Base-by-base conservation (phyloP, 805 yeast genomes). In the Ogataea nakhonphanomensis region DNA sequence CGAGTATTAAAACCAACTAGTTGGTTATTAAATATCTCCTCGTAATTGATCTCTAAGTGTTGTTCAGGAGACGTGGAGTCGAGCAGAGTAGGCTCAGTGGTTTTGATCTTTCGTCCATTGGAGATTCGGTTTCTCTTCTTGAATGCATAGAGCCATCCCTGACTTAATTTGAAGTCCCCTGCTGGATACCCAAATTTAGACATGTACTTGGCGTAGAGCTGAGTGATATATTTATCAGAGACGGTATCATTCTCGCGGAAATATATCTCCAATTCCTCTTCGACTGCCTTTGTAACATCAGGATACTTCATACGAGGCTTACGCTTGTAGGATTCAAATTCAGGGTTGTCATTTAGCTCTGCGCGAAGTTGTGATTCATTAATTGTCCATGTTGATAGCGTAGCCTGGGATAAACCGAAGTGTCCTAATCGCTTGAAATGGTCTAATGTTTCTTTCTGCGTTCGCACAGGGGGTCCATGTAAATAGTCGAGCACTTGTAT, bases 1-100 rank as follows among this genome's bases (percentile, higher is more conserved):
- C 61, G 51, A 1, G 69, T 65, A 33, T 57, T 64, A 45, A 65
- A 65, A 8, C 69, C 69, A 27, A 65, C 41, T 12, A 53, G 45
- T 9, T 41, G 51, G 30, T 44, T 52, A 34, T 41, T 56, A 35
- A 62, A 59, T 3, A 62, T 57, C 2, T 55, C 61, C 23, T 59
- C 59, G 35, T 58, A 34, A 29, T 39, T 30, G 13, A 25, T 20
- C 6, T n/a, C 39, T 12, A 23, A 32, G 5, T 28, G 34, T 10
- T 25, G 30, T 7, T 10, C 27, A 10, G 30, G 14, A 12, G 25
- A 12, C 4, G 30, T 11, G 4, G 24, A 8, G n/a, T 26, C n/a
- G 7, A 25, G 30, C 13, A 25, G 29, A n/a, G 17, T 8, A 22
- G 33, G 11, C 13, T 13, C 13, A 13, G 13, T 25, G 11, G 14